A percentile compares a stretch with the other conserved stretches of the same genome.
These are phyloP conservation scores for Rauvolfia tetraphylla DNA, from an alignment of 257 asterid genomes.

Conservation along the genomic window DNA sequence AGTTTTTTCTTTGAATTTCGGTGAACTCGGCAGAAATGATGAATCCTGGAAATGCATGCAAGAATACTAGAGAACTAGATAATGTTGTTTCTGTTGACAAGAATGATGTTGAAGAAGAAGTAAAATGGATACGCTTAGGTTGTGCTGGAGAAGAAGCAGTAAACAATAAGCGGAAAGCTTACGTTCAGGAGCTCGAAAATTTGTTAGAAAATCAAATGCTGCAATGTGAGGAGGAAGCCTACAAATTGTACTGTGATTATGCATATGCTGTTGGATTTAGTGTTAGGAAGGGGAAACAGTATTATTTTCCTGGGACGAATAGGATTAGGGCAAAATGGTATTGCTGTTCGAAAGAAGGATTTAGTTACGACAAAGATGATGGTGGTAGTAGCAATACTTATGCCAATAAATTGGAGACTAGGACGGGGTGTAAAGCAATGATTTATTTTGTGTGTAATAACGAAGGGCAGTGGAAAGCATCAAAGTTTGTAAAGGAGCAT, in stretches of 20 bases:
- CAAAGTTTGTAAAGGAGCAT: constrained; percentile 16
- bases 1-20: background rate
- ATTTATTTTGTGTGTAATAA: constrained; percentile 13
- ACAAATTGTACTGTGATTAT: constrained; percentile 19
- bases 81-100: background rate
- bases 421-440: constrained; percentile 21
- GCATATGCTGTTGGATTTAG: constrained; percentile 18
- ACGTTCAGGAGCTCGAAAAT: constrained; percentile 2
- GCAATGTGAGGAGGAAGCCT: constrained; percentile 16
- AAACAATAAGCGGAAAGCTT: background rate
- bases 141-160: constrained; percentile 8
- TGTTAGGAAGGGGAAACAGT: constrained; percentile 19
- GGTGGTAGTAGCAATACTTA: background rate
- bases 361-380: constrained; percentile 8
- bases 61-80: background rate
- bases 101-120: background rate
- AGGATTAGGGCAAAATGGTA: constrained; percentile 14
- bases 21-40: background rate
- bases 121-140: constrained; percentile 5
- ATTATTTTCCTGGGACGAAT: constrained; percentile 14
- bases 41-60: background rate
- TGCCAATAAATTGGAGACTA: constrained; percentile 3
- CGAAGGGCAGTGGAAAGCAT: constrained; percentile 16
- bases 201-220: constrained; percentile 3
- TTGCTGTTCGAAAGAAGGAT: constrained; percentile 22